Evolutionary conservation across 140 eudicot species (phyloP).

Genomic region (Anethum foeniculum): DNA sequence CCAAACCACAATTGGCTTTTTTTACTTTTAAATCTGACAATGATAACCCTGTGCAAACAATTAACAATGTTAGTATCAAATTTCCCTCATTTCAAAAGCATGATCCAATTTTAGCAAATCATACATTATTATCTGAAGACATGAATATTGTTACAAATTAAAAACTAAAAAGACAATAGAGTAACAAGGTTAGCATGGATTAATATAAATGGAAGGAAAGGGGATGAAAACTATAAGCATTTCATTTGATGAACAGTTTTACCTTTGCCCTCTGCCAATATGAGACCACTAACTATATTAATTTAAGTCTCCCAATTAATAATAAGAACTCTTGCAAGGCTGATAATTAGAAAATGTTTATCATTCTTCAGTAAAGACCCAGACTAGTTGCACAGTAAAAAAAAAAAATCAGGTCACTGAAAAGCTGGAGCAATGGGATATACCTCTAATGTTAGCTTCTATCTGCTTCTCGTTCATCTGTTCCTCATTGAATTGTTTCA

Average conservation of each 20-base stretch:
- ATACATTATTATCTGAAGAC: background rate
- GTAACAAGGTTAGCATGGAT: background rate
- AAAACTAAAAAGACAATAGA: background rate
- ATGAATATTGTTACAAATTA: background rate
- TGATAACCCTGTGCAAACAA: conserved; percentile 17
- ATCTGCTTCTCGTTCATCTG: conserved; percentile 46
- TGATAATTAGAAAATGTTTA: background rate
- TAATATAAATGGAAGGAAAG: background rate
- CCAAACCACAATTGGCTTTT: conserved; percentile 8
- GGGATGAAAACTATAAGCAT: background rate
- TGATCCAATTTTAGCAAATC: background rate
- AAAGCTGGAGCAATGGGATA: background rate
- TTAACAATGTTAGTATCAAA: background rate
- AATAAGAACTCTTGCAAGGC: background rate
- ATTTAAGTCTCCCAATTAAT: background rate
- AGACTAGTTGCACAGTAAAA: background rate
- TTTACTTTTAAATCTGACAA: conserved; percentile 15
- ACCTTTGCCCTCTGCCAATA: background rate
- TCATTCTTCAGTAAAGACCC: background rate
- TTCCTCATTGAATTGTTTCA: conserved; percentile 46
- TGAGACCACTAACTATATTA: background rate
- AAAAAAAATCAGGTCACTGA: background rate
- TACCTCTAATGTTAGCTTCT: conserved; percentile 72
- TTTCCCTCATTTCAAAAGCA: background rate
- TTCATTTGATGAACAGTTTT: background rate